A percentile compares a stretch with the other conserved stretches of the same genome.
These are phyloP conservation scores for Auxenochlorella pyrenoidosa DNA, from an alignment of 139 green algal genomes.

Conservation along the genomic window DNA sequence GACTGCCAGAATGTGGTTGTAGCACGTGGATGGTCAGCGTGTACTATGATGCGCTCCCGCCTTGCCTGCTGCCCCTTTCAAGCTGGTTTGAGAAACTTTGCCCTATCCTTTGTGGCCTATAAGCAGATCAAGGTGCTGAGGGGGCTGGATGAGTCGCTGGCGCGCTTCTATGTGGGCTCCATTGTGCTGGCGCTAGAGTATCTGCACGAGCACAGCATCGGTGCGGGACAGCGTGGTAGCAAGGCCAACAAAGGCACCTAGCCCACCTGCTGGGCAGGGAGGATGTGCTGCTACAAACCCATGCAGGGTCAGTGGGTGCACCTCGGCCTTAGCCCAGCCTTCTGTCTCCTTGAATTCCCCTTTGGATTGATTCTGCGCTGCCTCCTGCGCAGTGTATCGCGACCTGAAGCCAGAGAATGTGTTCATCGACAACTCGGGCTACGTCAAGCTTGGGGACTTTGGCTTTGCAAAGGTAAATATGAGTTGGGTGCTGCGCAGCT, in stretches of 20 bases:
- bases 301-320: too few relatives aligned
- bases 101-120: neutral
- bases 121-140: constrained; percentile 69
- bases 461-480: constrained; percentile 93
- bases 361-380: too few relatives aligned
- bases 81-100: neutral
- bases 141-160: constrained; percentile 87
- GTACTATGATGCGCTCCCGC: too few relatives aligned
- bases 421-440: constrained; percentile 91
- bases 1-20: neutral
- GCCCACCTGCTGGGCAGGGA: too few relatives aligned
- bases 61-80: neutral
- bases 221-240: neutral
- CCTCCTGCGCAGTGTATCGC: constrained; percentile 77
- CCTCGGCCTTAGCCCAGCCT: too few relatives aligned
- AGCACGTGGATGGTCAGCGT: too few relatives aligned
- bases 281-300: too few relatives aligned
- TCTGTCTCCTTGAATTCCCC: too few relatives aligned
- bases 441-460: constrained; percentile 97
- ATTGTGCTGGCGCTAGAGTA: constrained; percentile 95
- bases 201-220: constrained; percentile 91
- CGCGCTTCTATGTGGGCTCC: constrained; percentile 91
- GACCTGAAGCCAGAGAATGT: constrained; percentile 99
- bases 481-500: neutral
- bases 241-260: too few relatives aligned